Conservation (phyloP, 2,329 filamentous ascomycete genomes). For the Clarireedia paspali region DNA sequence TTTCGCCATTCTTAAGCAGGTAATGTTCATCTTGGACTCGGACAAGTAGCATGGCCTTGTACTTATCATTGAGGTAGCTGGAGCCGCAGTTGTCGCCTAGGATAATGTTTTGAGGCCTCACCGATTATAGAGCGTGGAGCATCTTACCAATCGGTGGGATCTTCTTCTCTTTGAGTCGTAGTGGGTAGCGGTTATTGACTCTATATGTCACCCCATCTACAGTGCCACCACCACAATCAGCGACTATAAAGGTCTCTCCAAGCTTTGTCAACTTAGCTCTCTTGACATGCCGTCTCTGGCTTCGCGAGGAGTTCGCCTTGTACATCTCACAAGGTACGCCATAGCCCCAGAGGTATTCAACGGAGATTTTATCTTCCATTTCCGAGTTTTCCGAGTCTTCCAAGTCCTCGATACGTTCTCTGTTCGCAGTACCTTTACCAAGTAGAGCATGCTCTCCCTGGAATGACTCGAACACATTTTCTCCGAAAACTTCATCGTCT, state of each 20-base stretch:
- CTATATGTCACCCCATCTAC: slow-evolving; percentile 26
- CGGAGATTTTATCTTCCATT: slow-evolving; percentile 1
- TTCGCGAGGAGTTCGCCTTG: not conserved
- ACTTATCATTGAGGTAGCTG: slow-evolving; percentile 11
- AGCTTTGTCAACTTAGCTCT: slow-evolving; percentile 14
- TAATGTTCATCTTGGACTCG: slow-evolving; percentile 10
- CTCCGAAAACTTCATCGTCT: not conserved
- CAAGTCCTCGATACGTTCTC: not conserved
- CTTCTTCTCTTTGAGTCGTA: slow-evolving; percentile 15
- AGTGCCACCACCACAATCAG: slow-evolving; percentile 26
- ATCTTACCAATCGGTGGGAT: slow-evolving; percentile 1
- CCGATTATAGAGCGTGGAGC: not conserved
- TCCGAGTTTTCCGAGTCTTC: not conserved
- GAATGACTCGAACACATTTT: slow-evolving; percentile 3
- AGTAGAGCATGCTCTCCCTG: slow-evolving; percentile 1
- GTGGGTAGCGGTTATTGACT: slow-evolving; percentile 20
- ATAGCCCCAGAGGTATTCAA: slow-evolving; percentile 14
- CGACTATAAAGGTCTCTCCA: slow-evolving; percentile 17
- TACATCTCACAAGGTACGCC: slow-evolving; percentile 6
- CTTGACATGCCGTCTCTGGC: slow-evolving; percentile 5
- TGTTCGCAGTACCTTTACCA: not conserved
- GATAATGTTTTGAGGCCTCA: not conserved
- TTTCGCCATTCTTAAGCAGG: slow-evolving; percentile 6
- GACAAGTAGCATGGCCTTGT: slow-evolving; percentile 1
- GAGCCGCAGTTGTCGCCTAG: slow-evolving; percentile 10